These are phyloP conservation scores for Passiflora organensis DNA, from an alignment of 345 rosid species.

Conservation along the genomic window DNA sequence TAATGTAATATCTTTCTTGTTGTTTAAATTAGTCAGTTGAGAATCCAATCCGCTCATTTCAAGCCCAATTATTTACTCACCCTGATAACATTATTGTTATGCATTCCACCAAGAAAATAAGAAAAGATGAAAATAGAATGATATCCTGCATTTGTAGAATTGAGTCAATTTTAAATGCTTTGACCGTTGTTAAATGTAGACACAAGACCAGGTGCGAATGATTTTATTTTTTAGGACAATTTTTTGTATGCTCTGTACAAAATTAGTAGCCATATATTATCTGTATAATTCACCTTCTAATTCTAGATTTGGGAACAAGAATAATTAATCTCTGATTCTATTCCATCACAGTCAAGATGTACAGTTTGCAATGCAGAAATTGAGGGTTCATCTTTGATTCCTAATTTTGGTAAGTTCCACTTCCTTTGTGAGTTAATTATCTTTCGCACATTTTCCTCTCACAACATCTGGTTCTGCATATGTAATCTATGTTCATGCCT, in stretches of 20 bases:
- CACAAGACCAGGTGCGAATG: no score
- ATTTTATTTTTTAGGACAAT: no score
- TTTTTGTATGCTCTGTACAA: neutral
- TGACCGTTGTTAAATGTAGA: no score
- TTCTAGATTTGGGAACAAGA: conserved; percentile 18
- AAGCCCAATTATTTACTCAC: no score
- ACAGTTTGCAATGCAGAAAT: conserved; percentile 78
- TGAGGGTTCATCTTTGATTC: conserved; percentile 60
- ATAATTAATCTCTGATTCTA: conserved; percentile 31
- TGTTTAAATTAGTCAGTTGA: no score
- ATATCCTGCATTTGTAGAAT: no score
- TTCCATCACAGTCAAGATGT: conserved; percentile 84
- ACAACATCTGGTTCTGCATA: neutral
- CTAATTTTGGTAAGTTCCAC: conserved; percentile 66
- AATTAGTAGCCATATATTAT: neutral
- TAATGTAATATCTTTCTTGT: no score
- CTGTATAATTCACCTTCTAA: conserved; percentile 4
- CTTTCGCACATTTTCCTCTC: conserved; percentile 4
- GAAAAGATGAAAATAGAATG: no score
- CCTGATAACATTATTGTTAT: no score
- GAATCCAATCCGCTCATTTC: no score
- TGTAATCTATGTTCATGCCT: conserved; percentile 6
- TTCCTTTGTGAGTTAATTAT: conserved; percentile 6
- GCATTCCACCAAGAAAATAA: no score
- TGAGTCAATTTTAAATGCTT: no score